Evolutionary conservation across 192 early-diverging fungal species (phyloP).

Genomic region (Backusella mclennaniae): DNA sequence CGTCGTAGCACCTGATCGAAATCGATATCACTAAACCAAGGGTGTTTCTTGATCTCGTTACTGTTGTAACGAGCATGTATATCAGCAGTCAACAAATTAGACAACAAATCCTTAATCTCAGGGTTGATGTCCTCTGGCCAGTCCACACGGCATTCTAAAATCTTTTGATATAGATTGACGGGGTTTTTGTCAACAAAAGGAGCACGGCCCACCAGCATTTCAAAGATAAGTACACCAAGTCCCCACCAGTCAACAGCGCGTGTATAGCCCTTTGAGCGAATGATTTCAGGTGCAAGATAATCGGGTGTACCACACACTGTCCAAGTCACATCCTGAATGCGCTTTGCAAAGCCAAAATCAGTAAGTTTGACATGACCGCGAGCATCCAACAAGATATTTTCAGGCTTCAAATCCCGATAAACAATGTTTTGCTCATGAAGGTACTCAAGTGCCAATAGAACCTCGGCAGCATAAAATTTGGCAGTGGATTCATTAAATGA

Average conservation of each 20-base stretch:
- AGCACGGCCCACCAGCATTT: conserved; percentile 73
- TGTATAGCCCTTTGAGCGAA: conserved; percentile 83
- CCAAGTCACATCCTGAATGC: conserved; percentile 41
- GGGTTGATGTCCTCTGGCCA: conserved; percentile 75
- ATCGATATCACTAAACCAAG: conserved; percentile 66
- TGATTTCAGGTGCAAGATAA: conserved; percentile 83
- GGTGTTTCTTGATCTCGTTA: conserved; percentile 79
- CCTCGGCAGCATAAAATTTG: conserved; percentile 89
- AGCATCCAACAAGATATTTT: conserved; percentile 83
- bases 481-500: conserved; percentile 40
- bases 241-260: conserved; percentile 96
- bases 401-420: conserved; percentile 81
- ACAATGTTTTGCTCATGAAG: conserved; percentile 88
- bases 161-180: conserved; percentile 89
- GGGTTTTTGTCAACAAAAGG: conserved; percentile 89
- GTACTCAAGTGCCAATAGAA: conserved; percentile 87
- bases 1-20: conserved; percentile 47
- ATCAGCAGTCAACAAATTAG: conserved; percentile 73
- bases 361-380: conserved; percentile 93
- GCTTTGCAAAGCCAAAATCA: conserved; percentile 88
- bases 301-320: conserved; percentile 88
- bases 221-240: conserved; percentile 87
- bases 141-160: conserved; percentile 67
- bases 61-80: conserved; percentile 76
- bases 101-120: conserved; percentile 71